Evolutionary conservation across 1,284 basidiomycete genomes (phyloP), one percentile per base, ranked within the genome.

Genomic region (Cryptococcus maquisensis): DNA sequence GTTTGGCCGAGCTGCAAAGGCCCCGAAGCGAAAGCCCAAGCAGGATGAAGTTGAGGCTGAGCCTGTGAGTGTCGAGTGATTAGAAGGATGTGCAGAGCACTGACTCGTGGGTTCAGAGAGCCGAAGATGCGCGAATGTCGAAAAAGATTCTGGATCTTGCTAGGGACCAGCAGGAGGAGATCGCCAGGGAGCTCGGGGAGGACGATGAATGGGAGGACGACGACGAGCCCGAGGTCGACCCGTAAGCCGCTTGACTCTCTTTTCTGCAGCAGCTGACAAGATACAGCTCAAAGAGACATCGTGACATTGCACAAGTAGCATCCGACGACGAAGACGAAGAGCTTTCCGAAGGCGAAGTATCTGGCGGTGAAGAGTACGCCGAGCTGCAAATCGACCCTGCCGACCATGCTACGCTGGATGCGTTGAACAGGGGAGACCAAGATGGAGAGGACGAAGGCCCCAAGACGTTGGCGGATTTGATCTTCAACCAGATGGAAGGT

Each of bases 71-170:
- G 5, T 2, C 32, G 15, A 13, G 39, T n/a, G n/a, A 13, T 9
- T 24, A 24, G 28, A 5, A 28, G 10, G 28, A 2, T 12, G n/a
- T 18, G 40, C 32, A 32, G 35, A 46, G 15, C n/a, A 32, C 37
- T 35, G 47, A 28, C 1, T 38, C 42, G 15, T 10, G 24, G 18
- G 40, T 40, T 28, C 50, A 93, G 89, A 80, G 78, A 43, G 85
- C 86, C 10, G 78, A 95, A 58, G 90, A 94, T 71, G 83, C 88
- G 5, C 90, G 90, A 75, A 87, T 87, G 18, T 96, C 91, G 1
- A 81, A 83, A 59, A 88, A 86, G 67, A 98, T 98, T 56, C 87
- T 98, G 64, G 86, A 93, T 68, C 84, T 98, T 53, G 95, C 95
- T 12, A 82, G 85, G 66, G 87, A 90, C 65, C 96, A 98, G 76